phyloP scores from a whole-genome alignment of 2,329 filamentous ascomycete species.

The Aspergillus ochraceoroseus region DNA sequence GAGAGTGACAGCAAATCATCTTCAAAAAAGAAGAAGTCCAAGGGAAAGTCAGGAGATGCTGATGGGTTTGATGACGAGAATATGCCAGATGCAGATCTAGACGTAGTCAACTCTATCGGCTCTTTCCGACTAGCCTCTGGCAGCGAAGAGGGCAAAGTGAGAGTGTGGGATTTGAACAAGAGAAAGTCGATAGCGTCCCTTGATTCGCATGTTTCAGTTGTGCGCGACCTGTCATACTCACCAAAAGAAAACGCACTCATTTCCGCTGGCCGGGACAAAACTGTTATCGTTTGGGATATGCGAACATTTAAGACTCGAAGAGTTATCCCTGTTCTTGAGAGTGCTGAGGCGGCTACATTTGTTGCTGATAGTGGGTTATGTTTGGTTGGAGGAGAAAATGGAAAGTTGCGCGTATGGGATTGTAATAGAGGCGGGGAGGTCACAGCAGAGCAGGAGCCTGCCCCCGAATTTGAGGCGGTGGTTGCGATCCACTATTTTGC shows the following conservation, averaged over 20 bases:
- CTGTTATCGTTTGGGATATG: constrained; percentile 85
- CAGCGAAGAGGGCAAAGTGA: constrained; percentile 87
- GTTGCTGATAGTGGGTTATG: constrained; percentile 64
- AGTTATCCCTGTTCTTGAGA: constrained; percentile 78
- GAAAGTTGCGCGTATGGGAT: constrained; percentile 78
- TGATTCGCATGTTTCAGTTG: constrained; percentile 91
- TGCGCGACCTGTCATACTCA: constrained; percentile 82
- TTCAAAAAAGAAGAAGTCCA: constrained; percentile 45
- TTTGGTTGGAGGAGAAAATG: constrained; percentile 80
- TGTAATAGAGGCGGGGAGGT: constrained; percentile 71
- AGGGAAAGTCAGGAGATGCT: constrained; percentile 30
- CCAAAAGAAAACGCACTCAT: constrained; percentile 68
- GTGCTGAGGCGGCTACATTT: constrained; percentile 79
- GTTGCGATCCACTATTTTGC: constrained; percentile 64
- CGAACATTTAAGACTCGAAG: constrained; percentile 76
- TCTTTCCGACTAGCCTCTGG: constrained; percentile 81
- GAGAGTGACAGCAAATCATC: constrained; percentile 40
- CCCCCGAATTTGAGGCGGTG: constrained; percentile 61
- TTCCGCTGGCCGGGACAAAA: constrained; percentile 87
- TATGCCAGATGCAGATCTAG: constrained; percentile 41
- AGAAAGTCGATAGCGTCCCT: constrained; percentile 69
- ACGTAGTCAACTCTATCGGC: constrained; percentile 46
- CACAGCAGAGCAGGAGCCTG: constrained; percentile 64
- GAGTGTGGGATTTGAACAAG: constrained; percentile 87
- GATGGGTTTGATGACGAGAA: constrained; percentile 43